Base-by-base conservation (phyloP, 352 stramenopile genomes). In the Phytophthora macrochlamydospora region DNA sequence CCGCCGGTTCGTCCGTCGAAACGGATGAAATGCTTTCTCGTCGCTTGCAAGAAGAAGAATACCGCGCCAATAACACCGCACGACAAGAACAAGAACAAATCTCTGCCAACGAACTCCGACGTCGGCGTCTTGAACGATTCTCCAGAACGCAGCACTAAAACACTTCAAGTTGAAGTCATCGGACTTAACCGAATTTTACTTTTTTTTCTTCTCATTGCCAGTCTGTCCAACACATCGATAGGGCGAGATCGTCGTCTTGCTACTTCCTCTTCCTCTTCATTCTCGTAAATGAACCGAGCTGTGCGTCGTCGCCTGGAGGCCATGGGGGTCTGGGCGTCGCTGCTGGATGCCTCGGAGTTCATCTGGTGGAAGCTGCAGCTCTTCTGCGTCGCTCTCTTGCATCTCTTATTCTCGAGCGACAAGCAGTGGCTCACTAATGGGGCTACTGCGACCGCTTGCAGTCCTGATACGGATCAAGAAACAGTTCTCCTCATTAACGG, bases 371-470 rank as follows among this genome's bases (percentile, higher is more conserved):
- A 93, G 68, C 18, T 87, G 18, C 77, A 89, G 65, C 78, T 93
- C 12, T 87, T 90, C 51, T 52, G 68, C 4, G 30, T 93, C 12
- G 85, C 76, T 4, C 35, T 85, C 24, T 68, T 92, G 18, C 85
- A 93, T 49, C 61, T 93, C 31, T 67, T 92, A 32, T 92, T 93
- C 68, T 93, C 85, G 7, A 90, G 75, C 50, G 85, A 93, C 73
- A 75, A 86, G 49, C 73, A 75, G 7, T 85, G 82, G 73, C 65
- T 77, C 18, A 24, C 18, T 24, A 24, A 24, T 24, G 18, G 2
- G 33, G 32, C 58, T 28, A 38, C 45, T 2, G 24, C 43, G 2
- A 43, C 51, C 13, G 12, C 42, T 2, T 7, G 54, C 9, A 13
- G 37, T 7, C 46, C 61, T 6, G 30, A 43, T 24, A 29, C 18